phyloP scores from a whole-genome alignment of 768 basidiomycete genomes.

The Phanerochaete sordida region DNA sequence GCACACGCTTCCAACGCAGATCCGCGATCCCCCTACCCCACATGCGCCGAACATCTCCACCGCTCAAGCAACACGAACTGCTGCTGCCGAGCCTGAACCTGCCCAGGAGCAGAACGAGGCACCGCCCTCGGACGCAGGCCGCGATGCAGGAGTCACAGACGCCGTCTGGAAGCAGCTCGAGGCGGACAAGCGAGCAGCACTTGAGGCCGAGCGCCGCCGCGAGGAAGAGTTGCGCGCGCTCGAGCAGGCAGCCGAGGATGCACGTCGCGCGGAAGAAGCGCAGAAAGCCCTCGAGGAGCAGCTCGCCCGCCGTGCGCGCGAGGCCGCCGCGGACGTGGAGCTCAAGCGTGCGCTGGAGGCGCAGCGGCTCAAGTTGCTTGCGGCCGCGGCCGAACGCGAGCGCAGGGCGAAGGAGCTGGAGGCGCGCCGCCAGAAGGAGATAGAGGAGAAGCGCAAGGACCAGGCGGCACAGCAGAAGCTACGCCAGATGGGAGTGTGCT shows the following conservation, averaged over 20 bases:
- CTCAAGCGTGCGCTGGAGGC: not conserved
- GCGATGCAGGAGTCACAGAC: slow-evolving; percentile 54
- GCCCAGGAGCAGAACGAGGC: not conserved
- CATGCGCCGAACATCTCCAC: not conserved
- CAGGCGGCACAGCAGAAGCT: slow-evolving; percentile 39
- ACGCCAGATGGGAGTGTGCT: slow-evolving; percentile 47
- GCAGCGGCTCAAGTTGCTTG: not conserved
- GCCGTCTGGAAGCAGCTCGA: slow-evolving; percentile 49
- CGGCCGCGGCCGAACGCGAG: slow-evolving; percentile 14
- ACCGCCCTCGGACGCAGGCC: not conserved
- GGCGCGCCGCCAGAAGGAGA: slow-evolving; percentile 25
- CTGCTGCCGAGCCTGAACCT: not conserved
- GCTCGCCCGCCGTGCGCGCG: not conserved
- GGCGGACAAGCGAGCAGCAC: slow-evolving; percentile 32
- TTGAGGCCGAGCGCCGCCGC: slow-evolving; percentile 21
- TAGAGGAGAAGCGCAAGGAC: slow-evolving; percentile 35
- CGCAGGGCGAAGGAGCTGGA: slow-evolving; percentile 23
- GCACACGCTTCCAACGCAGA: not conserved
- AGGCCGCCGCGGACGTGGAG: slow-evolving; percentile 1
- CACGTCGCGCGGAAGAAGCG: not conserved
- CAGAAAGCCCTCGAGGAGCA: slow-evolving; percentile 7
- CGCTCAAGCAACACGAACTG: not conserved
- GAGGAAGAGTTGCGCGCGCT: slow-evolving; percentile 16
- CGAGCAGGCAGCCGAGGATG: not conserved
- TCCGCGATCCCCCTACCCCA: not conserved